Percentiles rank a stretch among this genome's conserved stretches.
phyloP scores from a whole-genome alignment of 495 filamentous ascomycete genomes.

The Hyaloscypha hepaticicola region DNA sequence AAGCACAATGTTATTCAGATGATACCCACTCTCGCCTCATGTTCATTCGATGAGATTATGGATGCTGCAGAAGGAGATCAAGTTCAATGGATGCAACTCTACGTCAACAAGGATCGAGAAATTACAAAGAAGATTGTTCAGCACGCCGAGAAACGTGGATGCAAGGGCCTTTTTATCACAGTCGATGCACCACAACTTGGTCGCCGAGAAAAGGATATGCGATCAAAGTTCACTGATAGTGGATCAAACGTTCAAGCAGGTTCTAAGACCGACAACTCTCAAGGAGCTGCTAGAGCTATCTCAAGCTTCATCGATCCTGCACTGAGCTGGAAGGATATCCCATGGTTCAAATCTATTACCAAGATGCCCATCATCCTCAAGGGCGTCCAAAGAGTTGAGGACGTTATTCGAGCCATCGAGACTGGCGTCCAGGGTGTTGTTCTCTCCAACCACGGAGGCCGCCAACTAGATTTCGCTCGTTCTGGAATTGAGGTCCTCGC shows the following conservation, averaged over 20 bases:
- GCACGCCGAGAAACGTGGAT: conserved; percentile 89
- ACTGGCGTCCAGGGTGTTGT: conserved; percentile 87
- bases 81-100: conserved; percentile 95
- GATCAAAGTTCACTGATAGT: conserved; percentile 82
- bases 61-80: conserved; percentile 80
- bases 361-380: conserved; percentile 97
- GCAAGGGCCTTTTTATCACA: conserved; percentile 96
- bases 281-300: conserved; percentile 88
- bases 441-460: conserved; percentile 93
- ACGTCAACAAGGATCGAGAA: conserved; percentile 94
- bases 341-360: conserved; percentile 90
- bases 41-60: conserved; percentile 94
- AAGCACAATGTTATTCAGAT: conserved; percentile 90
- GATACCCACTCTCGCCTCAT: conserved; percentile 98
- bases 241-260: conserved; percentile 82
- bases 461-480: conserved; percentile 92
- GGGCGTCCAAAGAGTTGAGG: conserved; percentile 94
- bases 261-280: conserved; percentile 71
- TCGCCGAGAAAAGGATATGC: conserved; percentile 93
- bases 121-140: conserved; percentile 88
- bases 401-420: conserved; percentile 84
- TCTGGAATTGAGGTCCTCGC: conserved; percentile 92
- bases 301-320: conserved; percentile 93
- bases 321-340: conserved; percentile 90
- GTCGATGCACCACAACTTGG: conserved; percentile 97